Percentiles rank a stretch among this genome's conserved stretches.
Conservation (phyloP, 768 basidiomycete genomes). For the Pholiota conissans region DNA sequence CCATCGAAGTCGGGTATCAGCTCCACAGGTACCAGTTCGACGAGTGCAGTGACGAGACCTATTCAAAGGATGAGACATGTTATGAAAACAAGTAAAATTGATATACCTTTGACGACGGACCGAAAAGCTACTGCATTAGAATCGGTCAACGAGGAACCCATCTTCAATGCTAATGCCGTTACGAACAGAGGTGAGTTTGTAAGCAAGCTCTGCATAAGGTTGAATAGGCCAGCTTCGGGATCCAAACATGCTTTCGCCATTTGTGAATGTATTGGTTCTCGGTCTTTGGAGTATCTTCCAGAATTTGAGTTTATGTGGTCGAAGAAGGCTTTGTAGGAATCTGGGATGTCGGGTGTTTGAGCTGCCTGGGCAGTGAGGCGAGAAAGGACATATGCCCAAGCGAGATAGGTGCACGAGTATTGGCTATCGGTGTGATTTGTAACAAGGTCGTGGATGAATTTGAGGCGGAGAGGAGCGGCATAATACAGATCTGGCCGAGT, state of each 20-base stretch:
- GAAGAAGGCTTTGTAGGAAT: slow-evolving; percentile 56
- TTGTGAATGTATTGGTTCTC: slow-evolving; percentile 53
- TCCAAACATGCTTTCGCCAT: slow-evolving; percentile 62
- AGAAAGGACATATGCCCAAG: slow-evolving; percentile 84
- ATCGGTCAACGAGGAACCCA: slow-evolving; percentile 67
- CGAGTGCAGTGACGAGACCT: slow-evolving; percentile 78
- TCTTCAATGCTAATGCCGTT: slow-evolving; percentile 67
- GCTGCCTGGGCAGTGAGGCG: slow-evolving; percentile 48
- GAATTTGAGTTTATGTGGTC: slow-evolving; percentile 45
- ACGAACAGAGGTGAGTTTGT: slow-evolving; percentile 78
- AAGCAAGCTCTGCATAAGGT: slow-evolving; percentile 54
- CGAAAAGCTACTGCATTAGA: slow-evolving; percentile 80
- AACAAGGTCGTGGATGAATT: slow-evolving; percentile 68
- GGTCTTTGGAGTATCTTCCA: slow-evolving; percentile 52
- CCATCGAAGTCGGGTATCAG: slow-evolving; percentile 72
- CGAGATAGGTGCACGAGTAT: slow-evolving; percentile 70
- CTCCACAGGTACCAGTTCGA: slow-evolving; percentile 76
- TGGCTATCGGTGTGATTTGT: slow-evolving; percentile 59
- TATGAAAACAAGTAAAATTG: background rate
- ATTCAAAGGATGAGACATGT: slow-evolving; percentile 1
- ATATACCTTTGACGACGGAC: slow-evolving; percentile 80
- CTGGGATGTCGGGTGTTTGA: slow-evolving; percentile 52
- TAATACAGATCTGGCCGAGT: slow-evolving; percentile 53
- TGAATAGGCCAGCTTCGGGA: slow-evolving; percentile 61
- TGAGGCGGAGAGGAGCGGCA: slow-evolving; percentile 60